A percentile compares a stretch with the other conserved stretches of the same genome.
Evolutionary conservation across 352 stramenopile genomes (phyloP).

Genomic region (Thalassiosira ordinaria): DNA sequence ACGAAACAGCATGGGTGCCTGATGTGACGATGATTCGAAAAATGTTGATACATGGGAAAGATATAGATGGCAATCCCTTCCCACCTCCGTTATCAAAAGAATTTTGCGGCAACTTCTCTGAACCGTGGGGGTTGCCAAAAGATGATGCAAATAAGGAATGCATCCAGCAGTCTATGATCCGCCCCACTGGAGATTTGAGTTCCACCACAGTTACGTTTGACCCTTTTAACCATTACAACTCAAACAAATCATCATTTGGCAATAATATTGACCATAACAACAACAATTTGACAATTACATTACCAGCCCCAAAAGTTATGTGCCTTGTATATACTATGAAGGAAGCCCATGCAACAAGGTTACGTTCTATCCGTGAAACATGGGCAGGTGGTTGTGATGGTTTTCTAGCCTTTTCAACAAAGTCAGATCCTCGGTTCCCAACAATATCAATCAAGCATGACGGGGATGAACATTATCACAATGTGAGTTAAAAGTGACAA

Average conservation of each 20-base stretch:
- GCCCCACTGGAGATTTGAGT: slow-evolving; percentile 4
- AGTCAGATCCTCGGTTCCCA: slow-evolving; percentile 42
- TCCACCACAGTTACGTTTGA: slow-evolving; percentile 9
- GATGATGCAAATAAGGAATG: slow-evolving; percentile 39
- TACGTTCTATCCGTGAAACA: slow-evolving; percentile 68
- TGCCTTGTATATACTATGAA: slow-evolving; percentile 74
- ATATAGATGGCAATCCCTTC: slow-evolving; percentile 53
- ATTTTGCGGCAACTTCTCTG: slow-evolving; percentile 54
- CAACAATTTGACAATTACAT: no score
- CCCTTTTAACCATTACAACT: slow-evolving; percentile 24
- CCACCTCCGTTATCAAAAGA: slow-evolving; percentile 43
- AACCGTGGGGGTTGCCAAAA: slow-evolving; percentile 6
- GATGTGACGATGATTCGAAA: slow-evolving; percentile 60
- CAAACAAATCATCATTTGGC: no score
- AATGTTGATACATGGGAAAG: slow-evolving; percentile 47
- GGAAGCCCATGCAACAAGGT: slow-evolving; percentile 46
- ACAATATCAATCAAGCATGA: slow-evolving; percentile 65
- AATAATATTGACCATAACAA: neutral
- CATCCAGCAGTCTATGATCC: slow-evolving; percentile 15
- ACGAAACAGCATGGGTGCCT: neutral
- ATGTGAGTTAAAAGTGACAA: no score
- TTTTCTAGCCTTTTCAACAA: slow-evolving; percentile 68
- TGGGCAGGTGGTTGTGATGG: slow-evolving; percentile 79
- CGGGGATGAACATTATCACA: slow-evolving; percentile 77
- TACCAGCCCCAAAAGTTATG: slow-evolving; percentile 52